phyloP scores from a whole-genome alignment of 148 eudicot genomes.

The Limonium bicolor region DNA sequence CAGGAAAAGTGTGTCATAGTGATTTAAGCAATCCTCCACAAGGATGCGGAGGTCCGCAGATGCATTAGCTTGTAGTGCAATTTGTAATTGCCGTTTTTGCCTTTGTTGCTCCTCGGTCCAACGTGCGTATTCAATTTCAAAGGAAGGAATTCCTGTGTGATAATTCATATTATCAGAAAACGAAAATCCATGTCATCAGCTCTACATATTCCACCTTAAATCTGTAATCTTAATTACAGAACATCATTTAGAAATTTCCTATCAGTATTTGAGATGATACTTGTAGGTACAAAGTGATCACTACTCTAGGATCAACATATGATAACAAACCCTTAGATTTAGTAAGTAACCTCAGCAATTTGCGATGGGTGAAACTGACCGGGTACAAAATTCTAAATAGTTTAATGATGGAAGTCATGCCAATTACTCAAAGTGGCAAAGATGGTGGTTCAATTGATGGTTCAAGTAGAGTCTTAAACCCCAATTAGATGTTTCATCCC shows the following conservation, averaged over 20 bases:
- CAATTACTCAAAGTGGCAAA: no score
- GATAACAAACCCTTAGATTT: no score
- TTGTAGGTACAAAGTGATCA: not conserved
- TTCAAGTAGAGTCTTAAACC: no score
- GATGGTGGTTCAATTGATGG: no score
- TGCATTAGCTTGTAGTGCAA: slow-evolving; percentile 31
- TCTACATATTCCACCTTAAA: not conserved
- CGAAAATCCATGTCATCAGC: not conserved
- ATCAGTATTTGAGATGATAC: not conserved
- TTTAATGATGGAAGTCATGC: no score
- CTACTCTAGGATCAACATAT: not conserved
- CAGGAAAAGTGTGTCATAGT: slow-evolving; percentile 43
- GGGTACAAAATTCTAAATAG: no score
- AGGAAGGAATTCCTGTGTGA: slow-evolving; percentile 35
- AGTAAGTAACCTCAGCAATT: no score
- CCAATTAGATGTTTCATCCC: no score
- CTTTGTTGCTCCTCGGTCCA: slow-evolving; percentile 70
- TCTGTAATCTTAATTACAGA: not conserved
- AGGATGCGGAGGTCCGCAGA: slow-evolving; percentile 38
- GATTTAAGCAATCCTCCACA: slow-evolving; percentile 43
- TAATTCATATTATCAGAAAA: not conserved
- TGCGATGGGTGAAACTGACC: no score
- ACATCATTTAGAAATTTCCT: not conserved
- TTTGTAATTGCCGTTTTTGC: slow-evolving; percentile 30
- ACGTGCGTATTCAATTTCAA: slow-evolving; percentile 57